Conservation (phyloP, 768 basidiomycete genomes). For the Tulasnella sp. region DNA sequence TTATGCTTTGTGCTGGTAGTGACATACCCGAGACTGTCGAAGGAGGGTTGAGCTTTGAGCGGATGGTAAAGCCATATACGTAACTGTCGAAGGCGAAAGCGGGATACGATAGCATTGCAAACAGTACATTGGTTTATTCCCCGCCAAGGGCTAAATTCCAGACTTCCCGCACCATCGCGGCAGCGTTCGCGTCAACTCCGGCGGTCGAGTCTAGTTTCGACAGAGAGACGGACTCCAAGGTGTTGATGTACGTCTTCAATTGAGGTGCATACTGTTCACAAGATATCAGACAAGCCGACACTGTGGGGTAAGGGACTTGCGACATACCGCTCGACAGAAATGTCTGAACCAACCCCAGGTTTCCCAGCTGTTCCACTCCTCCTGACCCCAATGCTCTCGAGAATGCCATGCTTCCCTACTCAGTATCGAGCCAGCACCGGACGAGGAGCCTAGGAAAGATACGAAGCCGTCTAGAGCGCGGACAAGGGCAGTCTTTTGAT, state of each 20-base stretch:
- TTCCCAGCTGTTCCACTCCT: constrained; percentile 76
- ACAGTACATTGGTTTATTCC: neutral
- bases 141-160: constrained; percentile 13
- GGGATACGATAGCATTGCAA: too few relatives aligned
- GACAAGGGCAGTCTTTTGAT: constrained; percentile 63
- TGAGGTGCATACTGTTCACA: constrained; percentile 59
- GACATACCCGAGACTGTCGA: too few relatives aligned
- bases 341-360: constrained; percentile 88
- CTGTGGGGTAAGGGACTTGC: neutral
- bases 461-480: constrained; percentile 69
- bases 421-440: constrained; percentile 40
- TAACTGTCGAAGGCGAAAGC: too few relatives aligned
- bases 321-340: constrained; percentile 65
- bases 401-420: constrained; percentile 63
- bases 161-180: constrained; percentile 3
- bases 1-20: too few relatives aligned
- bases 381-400: constrained; percentile 53
- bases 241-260: constrained; percentile 58
- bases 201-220: constrained; percentile 24
- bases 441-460: constrained; percentile 38
- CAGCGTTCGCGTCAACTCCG: neutral
- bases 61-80: too few relatives aligned
- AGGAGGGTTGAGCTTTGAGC: too few relatives aligned
- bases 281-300: neutral
- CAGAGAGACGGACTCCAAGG: constrained; percentile 57